Conservation (phyloP, 1,284 basidiomycete species). For the Boletus sp. region DNA sequence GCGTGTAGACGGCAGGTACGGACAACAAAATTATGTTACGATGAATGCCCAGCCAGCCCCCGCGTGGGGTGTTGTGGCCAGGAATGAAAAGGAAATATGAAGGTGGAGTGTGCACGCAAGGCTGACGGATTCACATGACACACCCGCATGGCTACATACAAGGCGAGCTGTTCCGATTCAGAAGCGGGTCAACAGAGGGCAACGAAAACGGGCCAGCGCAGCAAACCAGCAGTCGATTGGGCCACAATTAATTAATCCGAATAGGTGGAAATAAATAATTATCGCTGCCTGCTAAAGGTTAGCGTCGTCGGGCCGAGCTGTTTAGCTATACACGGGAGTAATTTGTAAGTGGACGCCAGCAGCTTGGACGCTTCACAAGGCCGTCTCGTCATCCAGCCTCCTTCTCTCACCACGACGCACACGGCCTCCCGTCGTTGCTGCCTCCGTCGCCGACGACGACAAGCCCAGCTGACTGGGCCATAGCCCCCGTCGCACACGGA, state of each 20-base stretch:
- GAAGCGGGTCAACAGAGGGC: constrained; percentile 8
- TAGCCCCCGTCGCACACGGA: constrained; percentile 14
- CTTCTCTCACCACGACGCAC: constrained; percentile 19
- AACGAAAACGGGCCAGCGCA: constrained; percentile 1
- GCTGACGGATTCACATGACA: constrained; percentile 15
- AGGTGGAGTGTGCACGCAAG: constrained; percentile 1
- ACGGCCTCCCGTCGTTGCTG: constrained; percentile 6
- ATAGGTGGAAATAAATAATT: background rate
- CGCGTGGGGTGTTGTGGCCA: background rate
- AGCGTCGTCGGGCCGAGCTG: constrained; percentile 18
- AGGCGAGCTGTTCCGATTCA: constrained; percentile 10
- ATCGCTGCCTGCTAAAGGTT: too few species aligned
- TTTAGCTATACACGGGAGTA: constrained; percentile 17
- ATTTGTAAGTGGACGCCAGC: constrained; percentile 22
- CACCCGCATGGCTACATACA: constrained; percentile 12
- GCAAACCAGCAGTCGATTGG: background rate
- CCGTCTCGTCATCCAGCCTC: constrained; percentile 12
- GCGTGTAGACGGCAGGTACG: too few species aligned
- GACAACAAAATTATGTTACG: background rate
- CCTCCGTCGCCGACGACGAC: constrained; percentile 17
- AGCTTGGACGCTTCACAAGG: constrained; percentile 12
- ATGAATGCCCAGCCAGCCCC: too few species aligned
- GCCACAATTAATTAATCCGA: background rate
- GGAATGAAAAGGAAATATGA: constrained; percentile 13
- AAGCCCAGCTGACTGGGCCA: background rate